A percentile compares a stretch with the other conserved stretches of the same genome.
These are phyloP conservation scores for Rhynchospora tenuis DNA, from an alignment of 176 grass and related monocot genomes.

Conservation along the genomic window DNA sequence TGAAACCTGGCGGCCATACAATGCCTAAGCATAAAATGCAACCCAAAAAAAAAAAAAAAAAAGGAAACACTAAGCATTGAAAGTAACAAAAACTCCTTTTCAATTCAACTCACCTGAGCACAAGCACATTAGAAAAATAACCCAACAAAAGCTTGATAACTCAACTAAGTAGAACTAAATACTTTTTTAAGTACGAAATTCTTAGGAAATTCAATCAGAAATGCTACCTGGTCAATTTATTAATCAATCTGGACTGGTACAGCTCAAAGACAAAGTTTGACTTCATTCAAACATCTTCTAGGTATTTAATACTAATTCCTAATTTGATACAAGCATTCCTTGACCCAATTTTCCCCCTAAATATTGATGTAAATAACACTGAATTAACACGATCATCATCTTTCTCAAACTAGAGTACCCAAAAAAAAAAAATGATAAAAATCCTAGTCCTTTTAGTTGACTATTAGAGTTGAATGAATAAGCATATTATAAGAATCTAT, in stretches of 20 bases:
- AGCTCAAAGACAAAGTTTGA: neutral
- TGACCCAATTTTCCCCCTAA: neutral
- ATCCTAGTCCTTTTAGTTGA: neutral
- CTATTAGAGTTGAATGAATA: neutral
- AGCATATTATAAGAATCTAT: neutral
- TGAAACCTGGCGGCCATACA: conserved; percentile 15
- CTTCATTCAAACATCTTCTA: neutral
- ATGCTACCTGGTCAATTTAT: neutral
- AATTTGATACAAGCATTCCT: neutral
- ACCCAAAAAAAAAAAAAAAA: no score
- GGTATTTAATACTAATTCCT: neutral
- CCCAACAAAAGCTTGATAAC: neutral
- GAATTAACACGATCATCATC: neutral
- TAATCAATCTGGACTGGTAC: neutral
- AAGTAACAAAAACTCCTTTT: neutral
- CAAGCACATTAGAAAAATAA: neutral
- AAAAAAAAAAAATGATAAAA: neutral
- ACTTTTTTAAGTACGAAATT: neutral
- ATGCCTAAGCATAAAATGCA: conserved; percentile 17
- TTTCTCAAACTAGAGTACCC: neutral
- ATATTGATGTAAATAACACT: neutral
- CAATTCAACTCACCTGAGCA: neutral
- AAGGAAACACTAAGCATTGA: neutral
- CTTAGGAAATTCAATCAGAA: neutral
- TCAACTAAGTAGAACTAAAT: neutral